Evolutionary conservation across 345 rosid genomes (phyloP).

Genomic region (Euclidium syriacum): DNA sequence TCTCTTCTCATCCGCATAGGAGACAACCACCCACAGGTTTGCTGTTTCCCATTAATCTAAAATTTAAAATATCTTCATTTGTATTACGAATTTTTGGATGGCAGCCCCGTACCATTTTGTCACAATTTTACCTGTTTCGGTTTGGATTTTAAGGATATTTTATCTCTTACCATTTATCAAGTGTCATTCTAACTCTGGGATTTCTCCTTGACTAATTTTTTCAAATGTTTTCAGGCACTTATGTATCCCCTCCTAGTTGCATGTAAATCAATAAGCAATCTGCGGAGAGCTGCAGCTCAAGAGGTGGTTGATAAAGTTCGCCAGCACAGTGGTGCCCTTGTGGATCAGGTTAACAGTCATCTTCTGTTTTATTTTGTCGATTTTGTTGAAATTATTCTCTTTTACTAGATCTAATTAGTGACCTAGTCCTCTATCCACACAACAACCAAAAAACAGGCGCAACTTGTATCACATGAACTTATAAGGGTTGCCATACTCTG

Average conservation of each 20-base stretch:
- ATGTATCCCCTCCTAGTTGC: conserved; percentile 99
- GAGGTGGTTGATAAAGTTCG: conserved; percentile 98
- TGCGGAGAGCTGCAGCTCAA: conserved; percentile 90
- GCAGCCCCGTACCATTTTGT: conserved; percentile 1
- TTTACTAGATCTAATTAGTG: conserved; percentile 8
- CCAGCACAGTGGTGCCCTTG: conserved; percentile 89
- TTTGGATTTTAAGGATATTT: conserved; percentile 8
- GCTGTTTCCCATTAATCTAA: conserved; percentile 14
- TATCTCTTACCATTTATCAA: neutral
- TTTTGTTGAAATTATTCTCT: neutral
- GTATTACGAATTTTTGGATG: conserved; percentile 3
- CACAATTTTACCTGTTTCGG: neutral
- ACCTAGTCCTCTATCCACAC: conserved; percentile 1
- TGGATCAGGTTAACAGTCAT: conserved; percentile 69
- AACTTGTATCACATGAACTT: conserved; percentile 87
- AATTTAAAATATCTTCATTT: neutral
- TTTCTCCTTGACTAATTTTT: conserved; percentile 10
- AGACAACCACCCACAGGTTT: conserved; percentile 94
- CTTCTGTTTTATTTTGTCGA: neutral
- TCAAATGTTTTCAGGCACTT: conserved; percentile 61
- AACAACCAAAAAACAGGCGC: conserved; percentile 53
- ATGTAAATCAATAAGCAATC: conserved; percentile 93
- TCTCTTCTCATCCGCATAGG: conserved; percentile 95
- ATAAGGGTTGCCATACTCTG: conserved; percentile 98
- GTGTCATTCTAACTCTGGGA: neutral